Base-by-base conservation (phyloP, 2,329 filamentous ascomycete genomes). In the Aureobasidium sp. region DNA sequence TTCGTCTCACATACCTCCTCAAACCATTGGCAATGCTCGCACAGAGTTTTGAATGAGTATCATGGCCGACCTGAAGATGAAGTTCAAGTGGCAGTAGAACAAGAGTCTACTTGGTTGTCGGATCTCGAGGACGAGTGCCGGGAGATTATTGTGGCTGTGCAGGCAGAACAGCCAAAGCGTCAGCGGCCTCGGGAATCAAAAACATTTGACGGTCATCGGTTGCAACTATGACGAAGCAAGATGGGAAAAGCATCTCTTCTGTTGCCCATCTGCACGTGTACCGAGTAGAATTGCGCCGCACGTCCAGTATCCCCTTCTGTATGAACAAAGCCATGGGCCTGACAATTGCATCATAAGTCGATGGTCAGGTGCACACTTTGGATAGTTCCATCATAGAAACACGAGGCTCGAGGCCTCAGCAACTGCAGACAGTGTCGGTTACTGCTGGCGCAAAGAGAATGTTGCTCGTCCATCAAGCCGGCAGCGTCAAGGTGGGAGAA, bases 401-500 rank as follows among this genome's bases (percentile, higher is more conserved):
- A 19, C 27, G 31, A 27, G 27, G 21, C 23, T 54, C 15, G 15
- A 29, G 23, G 17, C 19, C 29, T 40, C 37, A 9, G 19, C 38
- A 9, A 54, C 25, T 49, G 29, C 46, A 23, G 46, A 33, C 29
- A 9, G 29, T 17, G 2, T 19, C 21, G 25, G 47, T 29, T 9
- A 8, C 8, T 49, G 29, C 25, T 33, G 35, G 38, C 49, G 27
- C 49, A 17, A 29, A 33, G 2, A 57, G 40, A 8, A 97, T 97
- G 94, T 80, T 97, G 65, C 84, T 97, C 71, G 78, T 96, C 63
- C 89, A 96, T 75, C 94, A 97, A 76, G 81, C 87, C 65, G 94
- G 94, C 70, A 90, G 83, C 76, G 88, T 97, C 72, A 95, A 93
- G 75, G 89, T 97, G 65, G 94, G 94, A 71, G 92, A 97, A 77